Evolutionary conservation across 495 filamentous ascomycete species (phyloP), one percentile per base, ranked within the genome.

Genomic region (Paragyromitra xinjiangensis): DNA sequence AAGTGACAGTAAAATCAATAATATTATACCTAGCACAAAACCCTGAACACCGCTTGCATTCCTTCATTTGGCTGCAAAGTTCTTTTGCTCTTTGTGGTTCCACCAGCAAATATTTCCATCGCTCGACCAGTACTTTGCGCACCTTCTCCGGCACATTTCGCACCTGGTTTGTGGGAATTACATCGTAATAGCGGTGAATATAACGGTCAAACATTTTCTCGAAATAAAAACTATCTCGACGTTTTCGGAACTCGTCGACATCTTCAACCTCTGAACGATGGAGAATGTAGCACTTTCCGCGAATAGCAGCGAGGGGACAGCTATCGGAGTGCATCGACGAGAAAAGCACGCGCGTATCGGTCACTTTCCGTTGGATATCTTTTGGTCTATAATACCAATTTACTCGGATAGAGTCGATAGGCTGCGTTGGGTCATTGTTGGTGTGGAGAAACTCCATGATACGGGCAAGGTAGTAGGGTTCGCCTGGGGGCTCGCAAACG

Each of bases 311-410:
- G 74, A 99, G 87, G 55, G 96, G 96, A 82, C 93, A 97, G 64
- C 92, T 93, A 84, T 99, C 96, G 39, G 95, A 98, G 81, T 99
- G 95, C 95, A 99, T 99, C 11, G 95, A 97, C 64, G 93, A 94
- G 84, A 94, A 98, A 39, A 98, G 88, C 75, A 93, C 86, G 69
- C 95, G 90, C 65, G 92, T 93, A 85, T 99, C 95, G 78, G 91
- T 91, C 77, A 92, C 91, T 83, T 94, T 94, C 59, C 93, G 92
- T 75, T 93, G 92, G 70, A 99, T 96, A 83, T 99, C 95, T 84
- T 94, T 93, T 64, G 96, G 95, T 16, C 95, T 89, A 83, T 98
- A 98, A 84, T 94, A 98, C 95, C 95, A 99, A 85, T 99, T 99
- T 79, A 98, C 91, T 72, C 94, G 90, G 80, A 99, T 83, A 26